Evolutionary conservation across 305 asterid genomes (phyloP).

Genomic region (Withania somnifera): DNA sequence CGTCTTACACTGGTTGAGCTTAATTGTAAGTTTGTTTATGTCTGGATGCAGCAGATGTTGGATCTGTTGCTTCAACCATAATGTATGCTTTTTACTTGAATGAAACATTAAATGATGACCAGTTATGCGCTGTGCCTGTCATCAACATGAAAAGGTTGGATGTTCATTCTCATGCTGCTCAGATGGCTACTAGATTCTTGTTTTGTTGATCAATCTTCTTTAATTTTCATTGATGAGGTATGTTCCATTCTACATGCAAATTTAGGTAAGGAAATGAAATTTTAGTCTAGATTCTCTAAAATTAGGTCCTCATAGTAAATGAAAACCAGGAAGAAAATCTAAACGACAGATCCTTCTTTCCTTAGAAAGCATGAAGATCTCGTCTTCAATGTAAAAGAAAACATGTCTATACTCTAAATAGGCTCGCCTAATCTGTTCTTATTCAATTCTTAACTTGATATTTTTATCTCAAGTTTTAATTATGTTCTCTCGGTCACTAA

Average conservation of each 20-base stretch:
- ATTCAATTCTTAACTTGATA: not conserved
- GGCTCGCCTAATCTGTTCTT: not conserved
- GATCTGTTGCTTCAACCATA: constrained; percentile 68
- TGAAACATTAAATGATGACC: constrained; percentile 30
- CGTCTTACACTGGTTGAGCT: not conserved
- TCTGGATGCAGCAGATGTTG: constrained; percentile 58
- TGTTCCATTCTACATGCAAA: not conserved
- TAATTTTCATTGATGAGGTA: constrained; percentile 72
- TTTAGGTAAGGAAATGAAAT: not conserved
- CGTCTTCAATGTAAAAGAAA: not conserved
- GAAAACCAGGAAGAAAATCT: not conserved
- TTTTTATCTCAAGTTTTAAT: not conserved
- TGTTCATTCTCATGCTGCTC: constrained; percentile 37
- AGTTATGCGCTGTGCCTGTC: constrained; percentile 61
- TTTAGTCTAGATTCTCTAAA: not conserved
- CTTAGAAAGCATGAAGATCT: not conserved
- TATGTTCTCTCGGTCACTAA: not conserved
- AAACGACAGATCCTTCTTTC: not conserved
- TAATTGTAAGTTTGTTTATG: not conserved
- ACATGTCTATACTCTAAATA: not conserved
- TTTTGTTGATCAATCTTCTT: constrained; percentile 51
- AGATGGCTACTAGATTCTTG: constrained; percentile 70
- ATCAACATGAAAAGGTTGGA: constrained; percentile 61
- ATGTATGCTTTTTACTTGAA: constrained; percentile 65
- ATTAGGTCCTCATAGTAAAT: not conserved